These are phyloP conservation scores for Lumnitzera racemosa DNA, from an alignment of 345 rosid genomes.

Conservation along the genomic window DNA sequence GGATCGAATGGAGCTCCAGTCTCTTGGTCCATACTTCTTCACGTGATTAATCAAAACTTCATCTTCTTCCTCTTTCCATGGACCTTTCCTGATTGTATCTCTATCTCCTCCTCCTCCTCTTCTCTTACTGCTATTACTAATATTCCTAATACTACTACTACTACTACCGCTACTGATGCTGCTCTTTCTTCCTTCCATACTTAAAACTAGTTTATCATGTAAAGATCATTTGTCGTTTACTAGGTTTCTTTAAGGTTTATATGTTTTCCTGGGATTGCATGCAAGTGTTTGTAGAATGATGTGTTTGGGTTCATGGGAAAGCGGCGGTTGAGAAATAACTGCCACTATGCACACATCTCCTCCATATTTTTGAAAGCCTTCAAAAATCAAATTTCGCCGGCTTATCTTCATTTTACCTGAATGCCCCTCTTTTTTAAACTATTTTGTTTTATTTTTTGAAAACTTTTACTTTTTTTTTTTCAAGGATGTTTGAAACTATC, in stretches of 20 bases:
- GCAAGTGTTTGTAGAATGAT: too few species aligned
- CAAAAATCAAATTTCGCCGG: too few species aligned
- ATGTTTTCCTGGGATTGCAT: too few species aligned
- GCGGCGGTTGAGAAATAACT: conserved; percentile 2
- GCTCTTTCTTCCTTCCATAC: conserved; percentile 25
- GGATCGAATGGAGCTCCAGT: conserved; percentile 99
- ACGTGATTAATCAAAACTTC: conserved; percentile 69
- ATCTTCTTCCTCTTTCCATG: conserved; percentile 95
- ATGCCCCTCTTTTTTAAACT: too few species aligned
- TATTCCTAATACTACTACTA: too few species aligned
- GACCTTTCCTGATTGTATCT: conserved; percentile 70
- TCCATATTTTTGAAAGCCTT: not conserved
- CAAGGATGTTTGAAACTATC: too few species aligned
- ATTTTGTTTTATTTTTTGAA: too few species aligned
- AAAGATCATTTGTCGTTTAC: not conserved
- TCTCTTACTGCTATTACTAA: conserved; percentile 11
- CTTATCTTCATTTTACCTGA: too few species aligned
- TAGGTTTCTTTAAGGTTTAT: not conserved
- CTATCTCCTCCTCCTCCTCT: conserved; percentile 15
- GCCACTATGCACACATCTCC: conserved; percentile 8
- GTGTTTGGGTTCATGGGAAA: not conserved
- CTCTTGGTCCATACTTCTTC: conserved; percentile 68
- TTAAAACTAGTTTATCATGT: not conserved
- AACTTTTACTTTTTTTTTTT: too few species aligned
- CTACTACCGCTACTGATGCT: too few species aligned